These are phyloP conservation scores for Arabidopsis lyrata DNA, from an alignment of 441 rosid species.

Conservation along the genomic window DNA sequence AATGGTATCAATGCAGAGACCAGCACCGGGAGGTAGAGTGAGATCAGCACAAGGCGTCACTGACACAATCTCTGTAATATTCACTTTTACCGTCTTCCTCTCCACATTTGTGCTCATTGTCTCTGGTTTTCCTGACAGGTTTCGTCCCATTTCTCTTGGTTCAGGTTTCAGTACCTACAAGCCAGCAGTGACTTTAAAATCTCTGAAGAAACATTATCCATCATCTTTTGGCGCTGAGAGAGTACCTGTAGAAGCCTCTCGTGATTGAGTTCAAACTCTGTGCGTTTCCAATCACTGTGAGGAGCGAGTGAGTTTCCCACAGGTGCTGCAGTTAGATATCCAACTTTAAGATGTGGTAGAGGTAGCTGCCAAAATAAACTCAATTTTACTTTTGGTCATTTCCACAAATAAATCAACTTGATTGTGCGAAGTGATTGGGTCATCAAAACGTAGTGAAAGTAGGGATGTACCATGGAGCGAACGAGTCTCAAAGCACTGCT, in stretches of 20 bases:
- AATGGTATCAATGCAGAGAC: conserved; percentile 85
- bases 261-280: conserved; percentile 80
- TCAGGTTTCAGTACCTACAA: conserved; percentile 65
- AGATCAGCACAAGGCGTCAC: conserved; percentile 91
- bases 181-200: background rate
- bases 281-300: conserved; percentile 86
- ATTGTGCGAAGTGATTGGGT: conserved; percentile 8
- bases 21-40: conserved; percentile 97
- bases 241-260: conserved; percentile 91
- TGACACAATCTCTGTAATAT: conserved; percentile 79
- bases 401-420: conserved; percentile 25
- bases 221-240: conserved; percentile 14
- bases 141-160: conserved; percentile 59
- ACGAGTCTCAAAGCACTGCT: conserved; percentile 97
- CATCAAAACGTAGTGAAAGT: too few species aligned
- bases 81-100: conserved; percentile 68
- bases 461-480: conserved; percentile 90
- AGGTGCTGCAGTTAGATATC: conserved; percentile 85
- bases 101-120: conserved; percentile 53
- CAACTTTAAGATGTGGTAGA: conserved; percentile 87
- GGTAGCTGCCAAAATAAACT: conserved; percentile 69
- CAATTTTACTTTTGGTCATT: conserved; percentile 13
- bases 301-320: conserved; percentile 80
- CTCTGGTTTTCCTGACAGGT: conserved; percentile 66
- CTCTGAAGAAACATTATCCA: conserved; percentile 5